Evolutionary conservation across 108 stramenopile genomes (phyloP), one percentile per base, ranked within the genome.

Genomic region (Cyclotella atomus): DNA sequence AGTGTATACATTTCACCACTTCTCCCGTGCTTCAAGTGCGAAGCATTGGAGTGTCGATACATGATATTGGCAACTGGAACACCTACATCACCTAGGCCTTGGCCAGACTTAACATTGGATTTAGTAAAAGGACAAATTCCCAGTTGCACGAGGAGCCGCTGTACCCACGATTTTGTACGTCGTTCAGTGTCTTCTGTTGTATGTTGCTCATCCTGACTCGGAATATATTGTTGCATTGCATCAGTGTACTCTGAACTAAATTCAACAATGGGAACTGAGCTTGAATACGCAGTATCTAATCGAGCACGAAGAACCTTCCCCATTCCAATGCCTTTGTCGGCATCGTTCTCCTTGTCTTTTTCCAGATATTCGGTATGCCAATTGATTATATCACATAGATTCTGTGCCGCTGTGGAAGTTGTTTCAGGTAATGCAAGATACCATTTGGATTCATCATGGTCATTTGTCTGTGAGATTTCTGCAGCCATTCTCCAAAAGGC

Each of bases 91-190:
- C 44, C 68, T 44, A 92, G 54, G 28, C 92, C 92, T 65, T 93
- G 92, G 10, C 92, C 92, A 59, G 82, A 84, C 65, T 80, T 85
- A 16, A 61, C 78, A 8, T 71, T 74, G 10, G 83, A 88, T 66
- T 88, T 87, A 5, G 92, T 93, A 61, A 90, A 93, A 2, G 92
- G 92, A 75, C 92, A 93, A 57, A 93, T 87, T 0, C 82, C 81
- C 19, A 79, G 70, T 61, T 89, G 76, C 0, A 93, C 92, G 59
- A 93, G 62, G 9, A 93, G 60, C 4, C 92, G 74, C 68, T 83
- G 75, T 0, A 93, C 92, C 92, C 92, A 93, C 38, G 82, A 76
- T 59, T 86, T 85, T 21, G 88, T 91, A 17, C 85, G 83, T 59
- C 70, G 28, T 30, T 90, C 84, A 27, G 87, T 75, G 19, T 83